phyloP scores from a whole-genome alignment of 345 rosid species.

The Bruguiera sexangula region DNA sequence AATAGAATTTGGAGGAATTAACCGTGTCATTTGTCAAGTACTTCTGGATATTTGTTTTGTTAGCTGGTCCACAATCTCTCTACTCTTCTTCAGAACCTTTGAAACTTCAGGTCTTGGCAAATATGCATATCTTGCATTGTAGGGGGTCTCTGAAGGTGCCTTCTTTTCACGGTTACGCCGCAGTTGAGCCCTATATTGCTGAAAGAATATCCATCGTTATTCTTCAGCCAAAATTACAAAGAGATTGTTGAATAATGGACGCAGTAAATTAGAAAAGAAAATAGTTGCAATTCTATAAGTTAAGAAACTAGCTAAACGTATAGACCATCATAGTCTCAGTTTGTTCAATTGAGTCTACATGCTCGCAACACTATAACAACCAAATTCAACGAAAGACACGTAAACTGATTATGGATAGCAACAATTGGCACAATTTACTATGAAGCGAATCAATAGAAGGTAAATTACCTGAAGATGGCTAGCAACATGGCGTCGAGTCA shows the following conservation, averaged over 20 bases:
- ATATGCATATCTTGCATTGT: neutral
- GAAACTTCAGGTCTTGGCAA: neutral
- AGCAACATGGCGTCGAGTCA: conserved; percentile 43
- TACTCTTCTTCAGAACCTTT: neutral
- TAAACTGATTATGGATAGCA: neutral
- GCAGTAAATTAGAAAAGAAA: too few species aligned
- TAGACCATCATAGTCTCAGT: too few species aligned
- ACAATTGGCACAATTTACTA: neutral
- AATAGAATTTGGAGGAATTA: neutral
- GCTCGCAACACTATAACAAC: too few species aligned
- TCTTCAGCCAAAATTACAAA: too few species aligned
- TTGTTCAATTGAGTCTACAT: too few species aligned
- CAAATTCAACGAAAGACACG: too few species aligned
- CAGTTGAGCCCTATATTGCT: conserved; percentile 44
- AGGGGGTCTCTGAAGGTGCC: neutral
- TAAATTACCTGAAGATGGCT: conserved; percentile 59
- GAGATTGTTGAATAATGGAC: neutral
- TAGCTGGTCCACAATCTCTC: neutral
- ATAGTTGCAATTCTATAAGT: too few species aligned
- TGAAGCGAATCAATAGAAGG: neutral
- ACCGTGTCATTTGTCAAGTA: neutral
- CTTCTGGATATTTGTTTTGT: neutral
- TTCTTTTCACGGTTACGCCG: conserved; percentile 7
- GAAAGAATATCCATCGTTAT: conserved; percentile 11
- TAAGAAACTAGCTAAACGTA: too few species aligned